Evolutionary conservation across 2,329 filamentous ascomycete genomes (phyloP).

Genomic region (Penicillium sp.): DNA sequence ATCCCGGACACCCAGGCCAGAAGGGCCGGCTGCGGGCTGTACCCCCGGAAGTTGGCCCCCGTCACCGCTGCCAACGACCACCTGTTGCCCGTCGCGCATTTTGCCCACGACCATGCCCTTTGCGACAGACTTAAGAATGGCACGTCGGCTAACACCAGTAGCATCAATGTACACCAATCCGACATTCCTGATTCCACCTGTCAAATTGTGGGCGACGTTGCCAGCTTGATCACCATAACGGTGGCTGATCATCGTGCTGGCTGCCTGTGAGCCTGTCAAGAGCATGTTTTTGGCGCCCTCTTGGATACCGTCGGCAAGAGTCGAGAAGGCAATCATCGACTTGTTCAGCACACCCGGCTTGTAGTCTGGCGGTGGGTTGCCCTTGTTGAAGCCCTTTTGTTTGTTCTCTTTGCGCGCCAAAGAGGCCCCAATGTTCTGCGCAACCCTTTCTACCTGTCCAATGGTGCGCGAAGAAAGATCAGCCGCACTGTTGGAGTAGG

Average conservation of each 20-base stretch:
- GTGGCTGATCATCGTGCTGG: constrained; percentile 81
- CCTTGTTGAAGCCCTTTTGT: constrained; percentile 60
- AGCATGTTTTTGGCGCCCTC: constrained; percentile 76
- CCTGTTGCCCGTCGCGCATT: constrained; percentile 47
- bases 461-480: constrained; percentile 80
- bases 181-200: constrained; percentile 89
- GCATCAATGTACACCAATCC: constrained; percentile 97
- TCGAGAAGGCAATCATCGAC: constrained; percentile 92
- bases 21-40: constrained; percentile 11
- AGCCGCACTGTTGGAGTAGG: constrained; percentile 73
- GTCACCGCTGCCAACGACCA: constrained; percentile 46
- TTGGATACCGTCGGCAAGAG: constrained; percentile 87
- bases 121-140: constrained; percentile 88
- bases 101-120: constrained; percentile 72
- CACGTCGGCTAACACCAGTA: constrained; percentile 80
- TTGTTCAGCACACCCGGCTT: constrained; percentile 94
- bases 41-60: constrained; percentile 35
- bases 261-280: constrained; percentile 67
- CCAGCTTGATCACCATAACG: constrained; percentile 83
- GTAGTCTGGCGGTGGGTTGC: constrained; percentile 64
- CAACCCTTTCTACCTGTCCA: constrained; percentile 72
- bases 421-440: constrained; percentile 81
- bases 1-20: constrained; percentile 16
- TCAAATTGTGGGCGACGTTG: constrained; percentile 66
- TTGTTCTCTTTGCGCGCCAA: constrained; percentile 57